A percentile compares a stretch with the other conserved stretches of the same genome.
Conservation (phyloP, 192 early-diverging fungal species). For the Rhizophagus clarus region DNA sequence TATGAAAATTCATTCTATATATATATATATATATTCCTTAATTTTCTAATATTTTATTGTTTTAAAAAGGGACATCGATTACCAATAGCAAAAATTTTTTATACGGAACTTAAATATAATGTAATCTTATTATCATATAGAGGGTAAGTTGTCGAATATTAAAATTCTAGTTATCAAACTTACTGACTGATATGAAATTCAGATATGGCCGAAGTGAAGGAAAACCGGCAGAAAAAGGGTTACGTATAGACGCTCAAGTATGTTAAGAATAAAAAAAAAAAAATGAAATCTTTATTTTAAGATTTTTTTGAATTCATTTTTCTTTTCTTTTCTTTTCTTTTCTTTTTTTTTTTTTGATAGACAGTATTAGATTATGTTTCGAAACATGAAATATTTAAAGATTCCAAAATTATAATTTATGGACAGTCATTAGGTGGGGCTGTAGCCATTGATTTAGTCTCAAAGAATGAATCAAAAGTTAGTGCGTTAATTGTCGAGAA, state of each 20-base stretch:
- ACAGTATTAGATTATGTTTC: constrained; percentile 85
- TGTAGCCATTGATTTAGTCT: constrained; percentile 88
- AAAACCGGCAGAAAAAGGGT: constrained; percentile 81
- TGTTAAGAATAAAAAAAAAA: not conserved
- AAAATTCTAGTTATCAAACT: not conserved
- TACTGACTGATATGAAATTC: not conserved
- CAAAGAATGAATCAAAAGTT: constrained; percentile 73
- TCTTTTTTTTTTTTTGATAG: constrained; percentile 32
- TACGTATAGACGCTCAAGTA: constrained; percentile 86
- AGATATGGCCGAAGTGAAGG: constrained; percentile 89
- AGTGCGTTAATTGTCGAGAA: constrained; percentile 90
- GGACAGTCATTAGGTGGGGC: constrained; percentile 98
- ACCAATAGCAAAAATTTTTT: constrained; percentile 82
- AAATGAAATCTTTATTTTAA: too few relatives aligned
- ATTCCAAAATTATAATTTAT: constrained; percentile 84
- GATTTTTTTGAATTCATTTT: too few relatives aligned
- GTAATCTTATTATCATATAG: constrained; percentile 97
- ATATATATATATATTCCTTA: not conserved
- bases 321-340: not conserved
- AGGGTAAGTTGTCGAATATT: constrained; percentile 58
- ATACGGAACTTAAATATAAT: constrained; percentile 74
- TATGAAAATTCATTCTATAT: constrained; percentile 19
- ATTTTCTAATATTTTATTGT: constrained; percentile 11
- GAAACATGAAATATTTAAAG: constrained; percentile 66
- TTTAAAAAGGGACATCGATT: constrained; percentile 82